These are phyloP conservation scores for Proliferodiscus dingleyae DNA, from an alignment of 2,329 filamentous ascomycete genomes.

Conservation along the genomic window DNA sequence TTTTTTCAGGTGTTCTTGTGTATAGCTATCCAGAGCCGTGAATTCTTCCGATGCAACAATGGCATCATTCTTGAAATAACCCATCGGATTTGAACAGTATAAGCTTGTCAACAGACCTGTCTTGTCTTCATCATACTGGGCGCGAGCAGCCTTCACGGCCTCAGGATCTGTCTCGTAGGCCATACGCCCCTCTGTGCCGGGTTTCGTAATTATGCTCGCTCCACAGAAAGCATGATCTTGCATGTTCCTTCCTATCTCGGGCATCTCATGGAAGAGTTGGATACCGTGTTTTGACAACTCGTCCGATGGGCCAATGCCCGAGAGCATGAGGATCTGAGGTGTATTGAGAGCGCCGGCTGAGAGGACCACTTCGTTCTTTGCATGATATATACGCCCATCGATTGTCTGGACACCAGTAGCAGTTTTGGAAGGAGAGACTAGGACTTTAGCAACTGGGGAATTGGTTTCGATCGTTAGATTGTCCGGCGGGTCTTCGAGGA, in stretches of 20 bases:
- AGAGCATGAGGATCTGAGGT: conserved; percentile 43
- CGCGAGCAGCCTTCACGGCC: conserved; percentile 40
- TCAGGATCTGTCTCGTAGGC: conserved; percentile 41
- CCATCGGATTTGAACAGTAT: conserved; percentile 37
- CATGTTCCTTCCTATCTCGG: conserved; percentile 61
- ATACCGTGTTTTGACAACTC: conserved; percentile 43
- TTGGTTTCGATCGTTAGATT: conserved; percentile 51
- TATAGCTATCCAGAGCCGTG: conserved; percentile 39
- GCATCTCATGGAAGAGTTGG: conserved; percentile 49
- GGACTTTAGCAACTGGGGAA: conserved; percentile 42
- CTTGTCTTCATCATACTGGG: conserved; percentile 42
- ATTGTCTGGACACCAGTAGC: conserved; percentile 41
- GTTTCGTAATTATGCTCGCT: conserved; percentile 37
- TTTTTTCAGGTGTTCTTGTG: conserved; percentile 41
- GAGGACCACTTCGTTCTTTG: conserved; percentile 41
- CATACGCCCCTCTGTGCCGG: conserved; percentile 39
- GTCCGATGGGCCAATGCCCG: conserved; percentile 38
- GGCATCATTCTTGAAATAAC: conserved; percentile 40
- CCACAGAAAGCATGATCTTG: conserved; percentile 35
- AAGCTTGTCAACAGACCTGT: conserved; percentile 38
- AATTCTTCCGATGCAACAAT: conserved; percentile 44
- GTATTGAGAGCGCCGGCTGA: conserved; percentile 43
- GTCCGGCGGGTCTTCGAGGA: conserved; percentile 38
- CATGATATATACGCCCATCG: conserved; percentile 33
- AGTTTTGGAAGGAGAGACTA: conserved; percentile 42